Percentiles rank a stretch among this genome's conserved stretches.
Conservation (phyloP, 1,284 basidiomycete genomes). For the Exobasidium rhododendri region DNA sequence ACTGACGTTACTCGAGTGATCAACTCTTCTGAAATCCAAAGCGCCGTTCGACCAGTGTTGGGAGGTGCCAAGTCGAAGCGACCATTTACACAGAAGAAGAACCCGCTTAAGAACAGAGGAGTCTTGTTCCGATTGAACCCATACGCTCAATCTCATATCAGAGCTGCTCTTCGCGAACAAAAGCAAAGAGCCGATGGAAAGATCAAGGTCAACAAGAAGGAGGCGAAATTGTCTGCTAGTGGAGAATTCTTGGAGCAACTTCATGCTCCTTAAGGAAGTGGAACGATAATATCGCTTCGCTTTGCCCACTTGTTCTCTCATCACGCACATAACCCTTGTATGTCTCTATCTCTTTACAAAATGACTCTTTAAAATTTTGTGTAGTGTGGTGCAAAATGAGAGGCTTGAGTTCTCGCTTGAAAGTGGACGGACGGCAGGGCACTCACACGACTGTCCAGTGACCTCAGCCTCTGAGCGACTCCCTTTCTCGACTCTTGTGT, state of each 20-base stretch:
- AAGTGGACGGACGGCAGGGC: no score
- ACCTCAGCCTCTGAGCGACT: no score
- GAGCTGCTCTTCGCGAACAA: constrained; percentile 48
- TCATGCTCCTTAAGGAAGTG: constrained; percentile 68
- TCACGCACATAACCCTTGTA: neutral
- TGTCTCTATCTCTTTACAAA: neutral
- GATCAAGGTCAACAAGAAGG: constrained; percentile 38
- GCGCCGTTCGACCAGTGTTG: constrained; percentile 78
- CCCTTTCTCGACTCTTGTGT: no score
- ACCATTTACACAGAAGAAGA: constrained; percentile 99
- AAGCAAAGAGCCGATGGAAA: constrained; percentile 46
- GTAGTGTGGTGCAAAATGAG: neutral
- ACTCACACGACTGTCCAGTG: no score
- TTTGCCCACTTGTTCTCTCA: neutral
- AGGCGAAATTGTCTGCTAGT: constrained; percentile 59
- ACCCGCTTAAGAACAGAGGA: constrained; percentile 85
- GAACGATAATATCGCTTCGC: neutral
- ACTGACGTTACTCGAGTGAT: constrained; percentile 96
- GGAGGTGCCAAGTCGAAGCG: constrained; percentile 77
- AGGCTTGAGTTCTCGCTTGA: neutral
- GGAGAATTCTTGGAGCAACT: constrained; percentile 73
- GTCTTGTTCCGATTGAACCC: constrained; percentile 99
- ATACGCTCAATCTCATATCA: constrained; percentile 68
- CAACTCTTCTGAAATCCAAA: constrained; percentile 66
- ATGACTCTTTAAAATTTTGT: neutral